Base-by-base conservation (phyloP, 2,329 filamentous ascomycete species). In the Pseudopyrenochaeta lycopersici region DNA sequence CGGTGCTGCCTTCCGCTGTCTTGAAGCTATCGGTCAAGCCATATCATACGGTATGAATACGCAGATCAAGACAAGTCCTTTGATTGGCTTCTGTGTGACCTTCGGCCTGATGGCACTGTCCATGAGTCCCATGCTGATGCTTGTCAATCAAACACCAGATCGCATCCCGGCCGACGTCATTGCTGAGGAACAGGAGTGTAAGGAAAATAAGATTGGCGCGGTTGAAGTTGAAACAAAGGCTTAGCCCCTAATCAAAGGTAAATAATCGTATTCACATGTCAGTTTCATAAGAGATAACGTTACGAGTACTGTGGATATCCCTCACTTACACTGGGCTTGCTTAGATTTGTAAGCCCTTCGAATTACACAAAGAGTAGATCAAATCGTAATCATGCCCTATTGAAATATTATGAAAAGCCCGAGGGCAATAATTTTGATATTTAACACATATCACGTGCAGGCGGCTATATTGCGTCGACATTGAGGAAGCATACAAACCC, bases 141-240 rank as follows among this genome's bases (percentile, higher is more conserved):
- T 74, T 49, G 68, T 72, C 14, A 72, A 72, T 35, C 48, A 57
- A 23, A 73, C 71, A 7, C 70, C 69, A 6, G 68, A 74, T 52
- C 70, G 63, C 7, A 72, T 73, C 32, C 67, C 67, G n/a, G 66
- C 67, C 3, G 66, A 72, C 54, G 62, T 68, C 1, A 66, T 66
- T 49, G 66, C 60, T 12, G 70, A 71, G 49, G 68, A 68, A 38
- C 52, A 61, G 21, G 39, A 59, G 7, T 56, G 49, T 17, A 52
- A 42, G 29, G 53, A 62, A 9, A 60, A 52, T 23, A 71, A 68
- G 39, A 32, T 63, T 12, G 52, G 45, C 9, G 40, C 49, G 15
- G 49, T 60, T 3, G 53, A 58, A 17, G 36, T 62, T 2, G 54
- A 63, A 6, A 46, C 44, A 2, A 66, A 66, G 43, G 58, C 49